Percentiles rank a stretch among this genome's conserved stretches.
phyloP scores from a whole-genome alignment of 441 rosid species.

The Corymbia citriodora region DNA sequence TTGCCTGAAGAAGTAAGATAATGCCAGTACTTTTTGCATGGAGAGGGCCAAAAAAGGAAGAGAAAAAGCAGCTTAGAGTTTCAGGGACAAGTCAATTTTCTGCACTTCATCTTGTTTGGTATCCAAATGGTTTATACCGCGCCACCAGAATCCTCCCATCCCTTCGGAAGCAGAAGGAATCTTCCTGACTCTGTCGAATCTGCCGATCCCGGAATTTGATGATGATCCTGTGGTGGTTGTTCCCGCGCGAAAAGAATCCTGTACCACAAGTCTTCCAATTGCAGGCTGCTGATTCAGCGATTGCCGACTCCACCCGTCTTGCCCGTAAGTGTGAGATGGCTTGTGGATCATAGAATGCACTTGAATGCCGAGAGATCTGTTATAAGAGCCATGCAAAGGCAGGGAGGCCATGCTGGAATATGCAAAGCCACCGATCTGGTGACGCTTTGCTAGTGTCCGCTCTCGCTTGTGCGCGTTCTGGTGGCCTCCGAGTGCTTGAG shows the following conservation, averaged over 20 bases:
- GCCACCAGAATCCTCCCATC: slow-evolving; percentile 33
- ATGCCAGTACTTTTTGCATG: not conserved
- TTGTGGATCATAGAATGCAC: slow-evolving; percentile 69
- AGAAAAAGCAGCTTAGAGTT: slow-evolving; percentile 40
- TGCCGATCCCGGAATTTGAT: slow-evolving; percentile 15
- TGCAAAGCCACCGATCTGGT: slow-evolving; percentile 22
- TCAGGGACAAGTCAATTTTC: slow-evolving; percentile 85
- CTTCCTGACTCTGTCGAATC: slow-evolving; percentile 27
- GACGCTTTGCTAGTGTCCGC: slow-evolving; percentile 21
- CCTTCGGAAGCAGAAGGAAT: slow-evolving; percentile 20
- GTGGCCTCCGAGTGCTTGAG: slow-evolving; percentile 16
- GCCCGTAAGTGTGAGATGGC: slow-evolving; percentile 31
- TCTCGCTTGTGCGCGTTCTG: slow-evolving; percentile 16
- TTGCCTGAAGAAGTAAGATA: not conserved
- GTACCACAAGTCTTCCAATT: slow-evolving; percentile 26
- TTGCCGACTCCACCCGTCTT: slow-evolving; percentile 27
- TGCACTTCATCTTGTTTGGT: slow-evolving; percentile 51
- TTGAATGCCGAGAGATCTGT: slow-evolving; percentile 60
- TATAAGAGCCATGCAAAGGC: slow-evolving; percentile 61
- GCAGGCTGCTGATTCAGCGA: slow-evolving; percentile 38
- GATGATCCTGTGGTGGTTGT: slow-evolving; percentile 12
- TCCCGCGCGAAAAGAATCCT: slow-evolving; percentile 12
- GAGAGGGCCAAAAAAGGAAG: not conserved
- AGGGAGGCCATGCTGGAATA: slow-evolving; percentile 66
- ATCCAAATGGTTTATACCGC: slow-evolving; percentile 29